Evolutionary conservation across 129 eudicot species (phyloP), one percentile per base, ranked within the genome.

Genomic region (Ambrosia artemisiifolia): DNA sequence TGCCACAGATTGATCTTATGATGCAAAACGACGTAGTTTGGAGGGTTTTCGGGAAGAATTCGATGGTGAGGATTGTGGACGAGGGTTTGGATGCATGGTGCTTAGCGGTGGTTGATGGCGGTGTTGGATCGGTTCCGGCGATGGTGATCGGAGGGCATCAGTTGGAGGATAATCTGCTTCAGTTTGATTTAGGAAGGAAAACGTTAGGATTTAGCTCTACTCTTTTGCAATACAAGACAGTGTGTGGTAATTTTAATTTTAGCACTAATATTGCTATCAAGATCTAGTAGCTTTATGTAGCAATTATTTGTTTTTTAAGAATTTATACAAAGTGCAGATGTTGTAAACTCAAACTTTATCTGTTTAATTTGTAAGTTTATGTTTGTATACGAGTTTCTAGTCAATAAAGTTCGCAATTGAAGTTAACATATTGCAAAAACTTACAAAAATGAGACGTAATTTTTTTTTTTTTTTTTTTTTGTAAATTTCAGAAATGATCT

Each of bases 101-200:
- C 34, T 75, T 88, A 44, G 95, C 81, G 9, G 38, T 88, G n/a
- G 83, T 88, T 47, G 78, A 75, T 19, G 84, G 87, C 8, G 95
- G 91, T 74, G 67, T 16, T 42, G 19, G 65, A 5, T 34, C 79
- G 4, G 65, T 7, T 33, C 18, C 80, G 24, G 47, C 84, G 57
- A 55, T 85, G n/a, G 87, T 83, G 56, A 79, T 88, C 5, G 95
- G 95, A 63, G 95, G 79, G 8, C 82, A 88, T 77, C 91, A 88
- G 59, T 74, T 88, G 82, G 91, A 78, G 63, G 87, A 88, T 79
- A 88, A 85, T 75, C 60, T 88, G 74, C 38, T 88, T 28, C 91
- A 83, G 7, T 85, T 88, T 76, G 89, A 88, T 79, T 51, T 85
- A 3, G 85, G 82, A 32, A 47, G 61, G 20, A 67, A 76, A 16